These are phyloP conservation scores for Bisporella sp. DNA, from an alignment of 2,329 filamentous ascomycete genomes.

Conservation along the genomic window DNA sequence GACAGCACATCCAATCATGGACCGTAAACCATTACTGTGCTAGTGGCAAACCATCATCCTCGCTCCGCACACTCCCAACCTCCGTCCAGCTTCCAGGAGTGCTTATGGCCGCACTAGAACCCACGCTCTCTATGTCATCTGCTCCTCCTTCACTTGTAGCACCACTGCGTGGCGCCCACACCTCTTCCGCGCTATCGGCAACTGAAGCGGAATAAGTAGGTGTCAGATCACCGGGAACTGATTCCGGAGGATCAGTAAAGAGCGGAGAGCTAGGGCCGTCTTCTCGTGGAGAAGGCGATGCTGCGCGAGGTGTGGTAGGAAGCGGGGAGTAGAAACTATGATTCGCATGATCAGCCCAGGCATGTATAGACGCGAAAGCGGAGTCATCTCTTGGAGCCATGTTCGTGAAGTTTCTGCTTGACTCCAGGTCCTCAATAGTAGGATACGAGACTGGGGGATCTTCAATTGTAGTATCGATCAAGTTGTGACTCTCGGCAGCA, in stretches of 20 bases:
- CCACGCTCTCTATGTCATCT: conserved; percentile 50
- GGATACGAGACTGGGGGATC: conserved; percentile 22
- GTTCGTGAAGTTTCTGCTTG: conserved; percentile 39
- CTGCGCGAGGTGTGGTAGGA: conserved; percentile 37
- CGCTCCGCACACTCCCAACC: conserved; percentile 54
- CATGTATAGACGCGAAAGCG: conserved; percentile 55
- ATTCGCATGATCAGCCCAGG: conserved; percentile 46
- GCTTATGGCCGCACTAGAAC: conserved; percentile 42
- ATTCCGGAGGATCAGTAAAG: conserved; percentile 18
- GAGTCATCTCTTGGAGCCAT: conserved; percentile 43
- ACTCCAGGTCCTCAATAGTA: conserved; percentile 13
- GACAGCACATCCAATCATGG: too few species aligned
- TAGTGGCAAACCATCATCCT: conserved; percentile 19
- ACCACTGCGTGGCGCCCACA: conserved; percentile 28
- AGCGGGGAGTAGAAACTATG: conserved; percentile 54
- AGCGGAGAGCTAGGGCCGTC: conserved; percentile 15
- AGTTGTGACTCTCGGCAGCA: conserved; percentile 4
- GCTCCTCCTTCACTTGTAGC: conserved; percentile 33
- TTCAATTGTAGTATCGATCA: conserved; percentile 25
- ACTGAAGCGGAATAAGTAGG: conserved; percentile 53
- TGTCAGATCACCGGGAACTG: conserved; percentile 38
- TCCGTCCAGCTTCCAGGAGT: conserved; percentile 61
- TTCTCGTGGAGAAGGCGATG: conserved; percentile 12
- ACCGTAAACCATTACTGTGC: neutral
- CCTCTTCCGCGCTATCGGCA: conserved; percentile 41